A percentile compares a stretch with the other conserved stretches of the same genome.
These are phyloP conservation scores for Marsdenia floribunda DNA, from an alignment of 257 asterid species.

Conservation along the genomic window DNA sequence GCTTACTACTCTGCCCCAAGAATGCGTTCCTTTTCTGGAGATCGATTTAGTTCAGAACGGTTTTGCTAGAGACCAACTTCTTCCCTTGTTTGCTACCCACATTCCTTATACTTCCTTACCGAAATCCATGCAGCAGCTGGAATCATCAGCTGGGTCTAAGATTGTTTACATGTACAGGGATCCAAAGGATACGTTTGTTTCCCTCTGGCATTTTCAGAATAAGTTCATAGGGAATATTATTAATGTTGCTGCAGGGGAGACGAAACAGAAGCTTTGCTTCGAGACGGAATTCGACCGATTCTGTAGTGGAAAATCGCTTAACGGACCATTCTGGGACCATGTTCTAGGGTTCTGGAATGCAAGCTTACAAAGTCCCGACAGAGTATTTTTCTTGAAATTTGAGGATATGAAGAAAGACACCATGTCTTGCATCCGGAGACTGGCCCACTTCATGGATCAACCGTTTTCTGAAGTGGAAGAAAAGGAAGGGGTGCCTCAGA, in stretches of 20 bases:
- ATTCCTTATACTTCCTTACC: neutral
- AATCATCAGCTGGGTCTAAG: too few relatives aligned
- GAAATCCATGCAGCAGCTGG: too few relatives aligned
- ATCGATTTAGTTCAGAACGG: slow-evolving; percentile 22
- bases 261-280: neutral
- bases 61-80: slow-evolving; percentile 9
- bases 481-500: neutral
- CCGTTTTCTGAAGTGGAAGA: slow-evolving; percentile 15
- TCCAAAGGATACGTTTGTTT: slow-evolving; percentile 39
- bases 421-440: neutral
- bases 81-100: neutral
- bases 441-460: slow-evolving; percentile 3
- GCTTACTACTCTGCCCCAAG: slow-evolving; percentile 22
- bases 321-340: slow-evolving; percentile 20
- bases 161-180: slow-evolving; percentile 8
- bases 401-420: slow-evolving; percentile 8
- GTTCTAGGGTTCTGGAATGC: slow-evolving; percentile 19
- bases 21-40: slow-evolving; percentile 28
- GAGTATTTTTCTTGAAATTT: slow-evolving; percentile 7
- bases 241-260: too few relatives aligned
- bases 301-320: neutral
- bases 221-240: neutral
- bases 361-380: slow-evolving; percentile 6
- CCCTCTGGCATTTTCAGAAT: slow-evolving; percentile 24
- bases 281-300: neutral